Percentiles rank a stretch among this genome's conserved stretches.
These are phyloP conservation scores for Ophiosphaerella herpotricha DNA, from an alignment of 2,329 filamentous ascomycete species.

Conservation along the genomic window DNA sequence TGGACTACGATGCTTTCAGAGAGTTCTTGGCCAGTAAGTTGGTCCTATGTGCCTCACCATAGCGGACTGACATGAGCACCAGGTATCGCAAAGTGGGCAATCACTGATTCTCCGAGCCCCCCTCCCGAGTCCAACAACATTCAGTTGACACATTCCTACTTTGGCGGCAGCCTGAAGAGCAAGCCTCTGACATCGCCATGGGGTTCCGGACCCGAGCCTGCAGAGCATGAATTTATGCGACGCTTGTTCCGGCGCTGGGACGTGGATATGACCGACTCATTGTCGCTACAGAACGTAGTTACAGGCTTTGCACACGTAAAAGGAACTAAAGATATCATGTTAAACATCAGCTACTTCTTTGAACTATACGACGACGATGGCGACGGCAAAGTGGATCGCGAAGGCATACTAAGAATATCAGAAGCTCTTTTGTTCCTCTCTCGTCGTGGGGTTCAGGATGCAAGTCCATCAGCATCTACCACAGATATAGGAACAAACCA, in stretches of 20 bases:
- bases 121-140: conserved; percentile 57
- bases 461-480: conserved; percentile 67
- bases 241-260: conserved; percentile 90
- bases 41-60: background rate
- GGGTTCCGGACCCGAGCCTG: conserved; percentile 69
- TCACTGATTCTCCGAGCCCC: conserved; percentile 77
- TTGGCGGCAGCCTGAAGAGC: conserved; percentile 51
- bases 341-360: conserved; percentile 96
- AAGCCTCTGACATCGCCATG: conserved; percentile 57
- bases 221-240: conserved; percentile 93
- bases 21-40: conserved; percentile 76
- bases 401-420: conserved; percentile 92
- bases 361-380: conserved; percentile 93
- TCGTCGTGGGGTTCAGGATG: conserved; percentile 79
- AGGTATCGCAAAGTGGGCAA: conserved; percentile 88
- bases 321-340: conserved; percentile 94
- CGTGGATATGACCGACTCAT: conserved; percentile 71
- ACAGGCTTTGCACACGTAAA: conserved; percentile 89
- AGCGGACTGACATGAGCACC: conserved; percentile 9
- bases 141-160: conserved; percentile 62
- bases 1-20: conserved; percentile 96
- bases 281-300: conserved; percentile 91
- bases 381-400: conserved; percentile 89
- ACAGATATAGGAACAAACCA: conserved; percentile 53
- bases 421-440: conserved; percentile 93